Base-by-base conservation (phyloP, 306 rosid species). In the Vigna radiata region DNA sequence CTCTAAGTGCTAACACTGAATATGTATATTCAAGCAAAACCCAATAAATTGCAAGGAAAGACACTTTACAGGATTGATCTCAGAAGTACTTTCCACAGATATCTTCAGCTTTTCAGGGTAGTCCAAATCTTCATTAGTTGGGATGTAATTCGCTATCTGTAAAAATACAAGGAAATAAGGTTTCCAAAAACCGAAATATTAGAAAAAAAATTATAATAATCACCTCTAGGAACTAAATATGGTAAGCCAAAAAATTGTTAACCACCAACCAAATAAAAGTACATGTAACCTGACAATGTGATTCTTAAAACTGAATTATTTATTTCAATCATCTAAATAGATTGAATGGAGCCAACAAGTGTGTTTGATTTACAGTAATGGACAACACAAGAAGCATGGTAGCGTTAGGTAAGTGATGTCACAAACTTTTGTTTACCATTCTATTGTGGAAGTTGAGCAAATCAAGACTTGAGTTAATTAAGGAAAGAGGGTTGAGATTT, bases 31-130 rank as follows among this genome's bases (percentile, higher is more conserved):
- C 52, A 23, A 46, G 64, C 43, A 61, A 61, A 61, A 33, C 29
- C 50, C 7, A 75, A 46, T 17, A 61, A 75, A 78, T 47, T 65
- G 47, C 53, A 72, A 31, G 76, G 80, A 50, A 84, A 61, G 85
- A 75, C 33, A 70, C 78, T 41, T 84, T 88, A 96, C 99, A 54
- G 90, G 77, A 88, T 85, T 77, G 77, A 47, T 85, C 87, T 92
- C 94, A 39, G 89, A 83, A 59, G 80, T 81, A 47, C 88, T 76
- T 83, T 81, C 93, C 11, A 83, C 79, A 65, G 84, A 79, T 81
- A 44, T 84, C 86, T 92, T 92, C 85, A 96, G 90, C 96, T 92
- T 96, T 66, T 91, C 96, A 83, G 98, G 99, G 82, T 96, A 96
- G 84, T 96, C 89, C 90, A 92, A 84, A 86, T 96, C 99, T 82